Conservation (phyloP, 768 basidiomycete genomes). For the Russula emetica region DNA sequence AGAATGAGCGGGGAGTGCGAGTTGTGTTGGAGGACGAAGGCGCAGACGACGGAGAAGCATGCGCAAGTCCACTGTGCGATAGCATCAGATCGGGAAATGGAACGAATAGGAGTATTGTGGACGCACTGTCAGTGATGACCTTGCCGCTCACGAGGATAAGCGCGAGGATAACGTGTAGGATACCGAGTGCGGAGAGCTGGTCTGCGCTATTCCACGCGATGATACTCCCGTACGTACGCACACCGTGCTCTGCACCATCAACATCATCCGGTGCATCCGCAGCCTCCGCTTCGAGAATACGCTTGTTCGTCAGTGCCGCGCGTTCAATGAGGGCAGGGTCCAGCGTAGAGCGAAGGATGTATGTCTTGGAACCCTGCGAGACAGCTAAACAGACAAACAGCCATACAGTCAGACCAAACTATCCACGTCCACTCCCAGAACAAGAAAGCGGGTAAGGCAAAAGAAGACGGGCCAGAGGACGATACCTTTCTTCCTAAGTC, state of each 20-base stretch:
- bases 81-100: not conserved
- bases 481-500: constrained; percentile 66
- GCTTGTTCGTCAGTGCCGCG: constrained; percentile 49
- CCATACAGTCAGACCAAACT: not conserved
- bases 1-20: constrained; percentile 51
- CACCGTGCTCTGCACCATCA: constrained; percentile 46
- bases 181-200: constrained; percentile 63
- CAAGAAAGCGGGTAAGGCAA: not conserved
- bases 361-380: constrained; percentile 66
- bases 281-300: constrained; percentile 43
- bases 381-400: constrained; percentile 38
- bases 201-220: constrained; percentile 68
- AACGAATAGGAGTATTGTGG: not conserved
- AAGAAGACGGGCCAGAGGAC: not conserved
- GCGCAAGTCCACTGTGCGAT: constrained; percentile 61
- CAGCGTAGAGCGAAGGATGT: constrained; percentile 75
- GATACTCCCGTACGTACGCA: constrained; percentile 59
- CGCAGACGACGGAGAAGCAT: constrained; percentile 64
- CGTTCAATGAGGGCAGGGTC: constrained; percentile 57
- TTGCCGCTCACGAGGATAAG: constrained; percentile 80
- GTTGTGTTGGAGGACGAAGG: constrained; percentile 45
- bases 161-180: constrained; percentile 77
- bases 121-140: constrained; percentile 68
- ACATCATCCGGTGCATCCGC: constrained; percentile 48
- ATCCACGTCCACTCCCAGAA: not conserved